Conservation (phyloP, 2,329 filamentous ascomycete species). For the Exutisphaerella laricina region DNA sequence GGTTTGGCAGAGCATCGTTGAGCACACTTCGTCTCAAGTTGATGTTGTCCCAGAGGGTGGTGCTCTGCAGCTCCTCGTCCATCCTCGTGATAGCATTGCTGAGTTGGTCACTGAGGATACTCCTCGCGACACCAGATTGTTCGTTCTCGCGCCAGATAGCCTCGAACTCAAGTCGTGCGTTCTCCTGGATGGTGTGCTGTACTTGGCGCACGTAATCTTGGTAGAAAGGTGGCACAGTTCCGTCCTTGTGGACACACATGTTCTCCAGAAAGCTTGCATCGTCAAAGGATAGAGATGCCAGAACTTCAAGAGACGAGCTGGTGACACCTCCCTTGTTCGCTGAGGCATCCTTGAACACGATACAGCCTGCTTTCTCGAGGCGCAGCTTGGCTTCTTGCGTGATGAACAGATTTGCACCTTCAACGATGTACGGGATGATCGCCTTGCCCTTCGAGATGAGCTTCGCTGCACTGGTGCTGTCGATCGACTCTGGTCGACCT, state of each 20-base stretch:
- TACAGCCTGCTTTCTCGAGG: constrained; percentile 88
- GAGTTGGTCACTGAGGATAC: constrained; percentile 84
- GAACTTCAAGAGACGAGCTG: constrained; percentile 90
- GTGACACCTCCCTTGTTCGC: constrained; percentile 99
- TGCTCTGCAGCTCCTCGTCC: constrained; percentile 92
- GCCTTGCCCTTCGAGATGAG: constrained; percentile 87
- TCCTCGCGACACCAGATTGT: constrained; percentile 70
- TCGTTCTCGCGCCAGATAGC: constrained; percentile 96
- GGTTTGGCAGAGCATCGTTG: constrained; percentile 74
- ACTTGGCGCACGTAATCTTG: constrained; percentile 86
- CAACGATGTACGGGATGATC: constrained; percentile 88
- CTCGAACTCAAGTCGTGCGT: constrained; percentile 91
- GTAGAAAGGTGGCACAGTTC: constrained; percentile 83
- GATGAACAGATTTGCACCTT: constrained; percentile 97
- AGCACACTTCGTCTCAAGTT: constrained; percentile 72
- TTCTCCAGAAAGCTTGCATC: constrained; percentile 81
- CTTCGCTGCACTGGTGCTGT: constrained; percentile 78
- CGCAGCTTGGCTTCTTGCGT: constrained; percentile 96
- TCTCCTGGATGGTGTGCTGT: constrained; percentile 83
- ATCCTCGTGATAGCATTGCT: constrained; percentile 91
- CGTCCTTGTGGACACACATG: constrained; percentile 82
- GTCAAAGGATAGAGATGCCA: constrained; percentile 91
- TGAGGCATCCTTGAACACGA: constrained; percentile 95
- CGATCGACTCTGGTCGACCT: constrained; percentile 93
- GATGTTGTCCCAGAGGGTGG: constrained; percentile 82